phyloP scores from a whole-genome alignment of 1,284 basidiomycete genomes.

The Ustilago hordei region DNA sequence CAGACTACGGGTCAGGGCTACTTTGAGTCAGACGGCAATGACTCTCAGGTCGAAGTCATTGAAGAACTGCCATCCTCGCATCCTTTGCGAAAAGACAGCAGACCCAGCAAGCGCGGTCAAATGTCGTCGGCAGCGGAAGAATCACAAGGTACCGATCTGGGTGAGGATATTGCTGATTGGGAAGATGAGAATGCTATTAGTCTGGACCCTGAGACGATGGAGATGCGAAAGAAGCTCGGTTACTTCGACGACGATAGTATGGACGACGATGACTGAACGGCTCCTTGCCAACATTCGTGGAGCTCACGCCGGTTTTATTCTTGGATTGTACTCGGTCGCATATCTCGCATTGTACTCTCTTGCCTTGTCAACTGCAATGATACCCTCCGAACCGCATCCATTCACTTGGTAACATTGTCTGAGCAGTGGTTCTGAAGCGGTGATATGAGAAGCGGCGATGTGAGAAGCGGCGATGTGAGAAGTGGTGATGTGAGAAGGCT shows the following conservation, averaged over 20 bases:
- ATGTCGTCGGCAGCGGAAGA: conserved; percentile 34
- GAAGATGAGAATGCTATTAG: conserved; percentile 22
- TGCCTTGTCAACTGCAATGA: conserved; percentile 4
- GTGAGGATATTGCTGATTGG: conserved; percentile 41
- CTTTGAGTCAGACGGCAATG: conserved; percentile 40
- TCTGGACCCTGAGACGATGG: conserved; percentile 15
- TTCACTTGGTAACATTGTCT: neutral
- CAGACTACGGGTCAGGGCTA: conserved; percentile 20
- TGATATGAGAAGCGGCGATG: too few species aligned
- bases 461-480: too few species aligned
- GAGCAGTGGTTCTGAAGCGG: neutral
- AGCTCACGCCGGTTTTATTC: too few species aligned
- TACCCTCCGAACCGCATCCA: conserved; percentile 8
- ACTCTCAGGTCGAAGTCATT: conserved; percentile 34
- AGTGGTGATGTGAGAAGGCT: too few species aligned
- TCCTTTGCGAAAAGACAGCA: conserved; percentile 41
- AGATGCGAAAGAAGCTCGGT: conserved; percentile 38
- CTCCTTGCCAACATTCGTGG: neutral
- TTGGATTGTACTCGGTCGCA: neutral
- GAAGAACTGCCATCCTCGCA: conserved; percentile 48
- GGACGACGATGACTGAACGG: conserved; percentile 24
- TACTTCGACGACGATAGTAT: conserved; percentile 33
- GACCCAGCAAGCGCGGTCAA: conserved; percentile 31
- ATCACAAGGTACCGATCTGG: conserved; percentile 39
- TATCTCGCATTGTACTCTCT: neutral